Conservation (phyloP, 225 moss, liverwort and hornwort species). For the Polytrichum formosum region DNA sequence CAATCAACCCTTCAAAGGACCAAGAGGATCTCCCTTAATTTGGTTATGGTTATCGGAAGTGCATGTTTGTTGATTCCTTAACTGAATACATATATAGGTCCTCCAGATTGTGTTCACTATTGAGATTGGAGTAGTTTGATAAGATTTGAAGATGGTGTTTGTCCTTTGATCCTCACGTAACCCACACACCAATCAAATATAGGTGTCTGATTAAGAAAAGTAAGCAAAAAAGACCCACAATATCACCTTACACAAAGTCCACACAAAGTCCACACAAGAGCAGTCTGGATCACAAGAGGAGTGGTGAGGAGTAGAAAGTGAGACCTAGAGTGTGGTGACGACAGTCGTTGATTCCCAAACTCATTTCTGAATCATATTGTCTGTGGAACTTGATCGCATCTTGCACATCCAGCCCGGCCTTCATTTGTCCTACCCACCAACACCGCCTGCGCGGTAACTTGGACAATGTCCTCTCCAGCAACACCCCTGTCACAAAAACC, state of each 20-base stretch:
- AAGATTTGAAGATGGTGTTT: no score
- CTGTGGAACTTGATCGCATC: constrained; percentile 41
- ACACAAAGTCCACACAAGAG: no score
- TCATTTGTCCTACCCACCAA: constrained; percentile 53
- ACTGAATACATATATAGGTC: neutral
- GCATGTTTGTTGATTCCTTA: neutral
- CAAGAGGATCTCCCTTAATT: neutral
- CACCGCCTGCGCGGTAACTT: constrained; percentile 39
- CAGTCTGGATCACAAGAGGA: no score
- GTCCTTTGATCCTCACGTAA: no score
- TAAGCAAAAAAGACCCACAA: no score
- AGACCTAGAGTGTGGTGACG: constrained; percentile 61
- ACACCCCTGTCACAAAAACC: constrained; percentile 22
- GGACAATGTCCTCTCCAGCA: constrained; percentile 42
- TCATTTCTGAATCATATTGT: constrained; percentile 32
- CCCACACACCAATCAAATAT: no score
- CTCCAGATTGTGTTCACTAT: neutral
- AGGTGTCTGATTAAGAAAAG: no score
- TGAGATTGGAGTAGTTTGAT: no score
- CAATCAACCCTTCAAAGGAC: neutral
- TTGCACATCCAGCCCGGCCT: constrained; percentile 38
- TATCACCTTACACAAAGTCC: no score
- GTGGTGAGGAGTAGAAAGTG: no score
- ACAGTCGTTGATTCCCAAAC: constrained; percentile 53
- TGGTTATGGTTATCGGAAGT: neutral